phyloP scores from a whole-genome alignment of 2,329 filamentous ascomycete species.

The Hymenoscyphus infarciens region DNA sequence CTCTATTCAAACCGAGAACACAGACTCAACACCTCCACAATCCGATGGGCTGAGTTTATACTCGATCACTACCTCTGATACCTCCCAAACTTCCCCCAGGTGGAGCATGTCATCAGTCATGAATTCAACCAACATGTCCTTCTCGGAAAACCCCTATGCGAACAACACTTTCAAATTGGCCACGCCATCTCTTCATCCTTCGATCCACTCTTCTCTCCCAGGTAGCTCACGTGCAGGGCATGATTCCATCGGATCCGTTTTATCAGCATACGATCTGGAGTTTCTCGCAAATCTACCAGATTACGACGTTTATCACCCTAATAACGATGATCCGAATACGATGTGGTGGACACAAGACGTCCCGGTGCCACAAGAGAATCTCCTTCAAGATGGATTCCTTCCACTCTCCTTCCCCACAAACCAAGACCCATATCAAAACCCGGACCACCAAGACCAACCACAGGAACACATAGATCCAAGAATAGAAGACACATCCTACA shows the following conservation, averaged over 20 bases:
- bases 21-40: background rate
- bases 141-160: background rate
- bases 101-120: conserved; percentile 3
- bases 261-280: background rate
- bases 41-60: background rate
- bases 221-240: background rate
- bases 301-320: background rate
- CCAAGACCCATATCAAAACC: background rate
- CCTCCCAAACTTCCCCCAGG: background rate
- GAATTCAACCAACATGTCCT: background rate
- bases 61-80: background rate
- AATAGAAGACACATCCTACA: conserved; percentile 1
- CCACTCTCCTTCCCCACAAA: background rate
- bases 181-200: no score
- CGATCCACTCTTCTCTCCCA: background rate
- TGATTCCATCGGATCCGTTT: background rate
- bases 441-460: background rate
- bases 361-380: background rate
- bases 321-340: background rate
- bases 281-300: background rate
- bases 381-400: background rate
- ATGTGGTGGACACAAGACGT: background rate
- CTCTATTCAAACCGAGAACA: background rate
- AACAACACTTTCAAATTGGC: no score
- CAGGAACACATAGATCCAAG: background rate